Base-by-base conservation (phyloP, 352 stramenopile genomes). In the Thraustochytrium striatum region DNA sequence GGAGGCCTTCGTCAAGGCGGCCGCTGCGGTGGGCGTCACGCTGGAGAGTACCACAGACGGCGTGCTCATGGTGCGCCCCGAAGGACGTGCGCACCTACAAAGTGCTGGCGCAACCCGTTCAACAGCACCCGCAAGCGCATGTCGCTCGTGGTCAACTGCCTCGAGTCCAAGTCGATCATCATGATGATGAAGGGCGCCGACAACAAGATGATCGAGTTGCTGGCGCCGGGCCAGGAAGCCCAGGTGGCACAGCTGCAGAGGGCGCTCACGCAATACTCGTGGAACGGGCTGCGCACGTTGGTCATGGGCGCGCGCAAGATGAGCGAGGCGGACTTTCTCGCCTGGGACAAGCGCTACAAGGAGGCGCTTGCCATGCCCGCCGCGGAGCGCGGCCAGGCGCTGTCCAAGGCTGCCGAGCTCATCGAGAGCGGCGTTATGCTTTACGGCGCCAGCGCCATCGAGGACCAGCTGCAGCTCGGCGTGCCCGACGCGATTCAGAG, bases 91-190 rank as follows among this genome's bases (percentile, higher is more conserved):
- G 1, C 30, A 61, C 25, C 13, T 75, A 75, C 30, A 28, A 94
- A 72, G 92, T 98, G 73, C 84, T 99, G 59, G 96, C 97, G 59
- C 3, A 95, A 98, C 61, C 89, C 92, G 83, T 99, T 98, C 87
- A 97, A 98, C 86, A 97, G 91, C 61, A 91, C 97, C 61, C 87
- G 96, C 11, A 99, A 99, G 85, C 87, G 96, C 72, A 99, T 99
- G 96, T 98, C 94, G 25, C 90, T 99, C 44, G 87, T 99, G 38
- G 91, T 98, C 39, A 47, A 80, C 16, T 33, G 58, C 28, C 79
- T 47, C 32, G 53, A 80, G 21, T 30, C 32, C 11, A 57, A 57
- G 36, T 59, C 38, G 25, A 16, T 72, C 1, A 30, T 33, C 5
- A 57, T 83, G 39, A 35, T 81, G 19, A 80, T 81, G 57, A 83